A percentile compares a stretch with the other conserved stretches of the same genome.
Conservation (phyloP, 768 basidiomycete species). For the Jaapia argillacea region DNA sequence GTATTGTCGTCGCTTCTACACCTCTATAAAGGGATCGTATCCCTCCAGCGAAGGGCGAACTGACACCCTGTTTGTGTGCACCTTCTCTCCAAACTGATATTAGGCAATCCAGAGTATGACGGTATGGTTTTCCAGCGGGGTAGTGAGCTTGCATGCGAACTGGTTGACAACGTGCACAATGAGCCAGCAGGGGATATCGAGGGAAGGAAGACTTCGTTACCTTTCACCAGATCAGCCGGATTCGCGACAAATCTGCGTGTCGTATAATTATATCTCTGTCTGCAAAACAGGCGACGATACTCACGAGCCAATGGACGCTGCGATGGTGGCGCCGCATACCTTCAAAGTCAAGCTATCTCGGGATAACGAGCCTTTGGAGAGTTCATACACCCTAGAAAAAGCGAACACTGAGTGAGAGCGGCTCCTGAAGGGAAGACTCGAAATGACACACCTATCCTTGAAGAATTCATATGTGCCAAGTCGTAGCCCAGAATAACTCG, state of each 20-base stretch:
- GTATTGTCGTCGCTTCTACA: slow-evolving; percentile 21
- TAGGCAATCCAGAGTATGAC: slow-evolving; percentile 21
- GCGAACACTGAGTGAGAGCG: background rate
- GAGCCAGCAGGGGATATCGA: background rate
- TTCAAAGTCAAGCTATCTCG: slow-evolving; percentile 23
- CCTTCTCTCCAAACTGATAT: slow-evolving; percentile 21
- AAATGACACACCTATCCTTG: slow-evolving; percentile 21
- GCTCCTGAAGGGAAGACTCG: too few species aligned
- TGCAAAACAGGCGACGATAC: too few species aligned
- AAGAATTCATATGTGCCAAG: slow-evolving; percentile 27
- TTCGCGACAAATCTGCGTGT: slow-evolving; percentile 21
- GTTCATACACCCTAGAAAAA: slow-evolving; percentile 12
- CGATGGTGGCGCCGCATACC: slow-evolving; percentile 20
- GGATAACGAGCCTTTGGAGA: slow-evolving; percentile 15
- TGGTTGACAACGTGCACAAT: slow-evolving; percentile 1
- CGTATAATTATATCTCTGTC: background rate
- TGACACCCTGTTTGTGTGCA: slow-evolving; percentile 6
- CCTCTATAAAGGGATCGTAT: slow-evolving; percentile 22
- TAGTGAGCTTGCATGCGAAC: slow-evolving; percentile 29
- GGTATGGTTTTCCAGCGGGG: slow-evolving; percentile 23
- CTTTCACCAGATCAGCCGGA: slow-evolving; percentile 26
- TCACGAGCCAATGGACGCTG: slow-evolving; percentile 22
- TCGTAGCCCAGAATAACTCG: slow-evolving; percentile 24
- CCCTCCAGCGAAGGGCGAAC: slow-evolving; percentile 10
- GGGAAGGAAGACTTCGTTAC: slow-evolving; percentile 5